Base-by-base conservation (phyloP, 805 yeast genomes). In the Saccharomycodes ludwigii region DNA sequence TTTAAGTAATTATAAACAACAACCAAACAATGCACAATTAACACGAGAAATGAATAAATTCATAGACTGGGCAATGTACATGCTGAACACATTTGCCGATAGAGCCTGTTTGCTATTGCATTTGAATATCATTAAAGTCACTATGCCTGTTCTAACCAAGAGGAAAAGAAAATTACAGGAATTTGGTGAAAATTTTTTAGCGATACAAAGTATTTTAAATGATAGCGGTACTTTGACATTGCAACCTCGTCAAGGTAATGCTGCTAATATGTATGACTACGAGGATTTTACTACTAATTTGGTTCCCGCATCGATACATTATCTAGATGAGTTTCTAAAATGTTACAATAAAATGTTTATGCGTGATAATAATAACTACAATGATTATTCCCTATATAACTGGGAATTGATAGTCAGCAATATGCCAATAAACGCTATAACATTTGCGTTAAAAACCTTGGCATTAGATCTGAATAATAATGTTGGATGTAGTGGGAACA, bases 401-500 rank as follows among this genome's bases (percentile, higher is more conserved):
- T 73, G 79, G 79, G 73, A 71, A 39, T 60, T 72, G 30, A 65
- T 72, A 43, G 37, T 36, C 6, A 58, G 75, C 27, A 68, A 71
- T n/a, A 63, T 73, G 29, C 80, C 80, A 3, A 56, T 72, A 31
- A 77, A 73, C 48, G 70, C 75, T 6, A 61, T 73, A 11, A 66
- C 71, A 10, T 47, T 72, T 32, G 52, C 71, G 37, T 56, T 69
- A 40, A 66, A 70, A 10, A 67, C 72, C 20, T 57, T 73, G 30
- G 62, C 69, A 2, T 66, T 71, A 6, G 74, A 72, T 44, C 56
- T 71, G 45, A 66, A 66, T 35, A 59, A 33, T 5, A 11, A n/a
- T 27, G 52, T 47, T 24, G n/a, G n/a, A n/a, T n/a, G n/a, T n/a
- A n/a, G n/a, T n/a, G n/a, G n/a, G n/a, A 16, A 15, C 9, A 15